Evolutionary conservation across 768 basidiomycete genomes (phyloP), one percentile per base, ranked within the genome.

Genomic region (Leccinum rimulosum): DNA sequence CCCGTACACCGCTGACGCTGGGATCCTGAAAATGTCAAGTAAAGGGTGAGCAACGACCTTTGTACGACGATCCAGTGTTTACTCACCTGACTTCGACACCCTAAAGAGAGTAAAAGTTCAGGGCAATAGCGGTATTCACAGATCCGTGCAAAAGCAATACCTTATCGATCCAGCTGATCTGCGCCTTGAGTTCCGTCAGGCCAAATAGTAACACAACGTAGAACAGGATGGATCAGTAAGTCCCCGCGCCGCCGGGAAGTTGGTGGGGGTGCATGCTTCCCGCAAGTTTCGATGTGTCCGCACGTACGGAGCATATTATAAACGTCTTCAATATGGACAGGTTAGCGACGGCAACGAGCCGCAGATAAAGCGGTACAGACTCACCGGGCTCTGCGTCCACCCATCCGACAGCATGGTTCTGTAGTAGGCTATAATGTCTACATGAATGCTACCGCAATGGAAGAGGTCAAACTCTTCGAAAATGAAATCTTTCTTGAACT

Each of bases 121-220:
- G 52, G 8, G n/a, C 28, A 12, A 28, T 14, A 22, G 17, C 10
- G 8, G 6, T 3, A 22, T 11, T 10, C 3, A 17, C 10, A 30
- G 12, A 12, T 36, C 4, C 22, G 22, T 22, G 22, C 22, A 22
- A n/a, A 36, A 17, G 58, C 76, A 75, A 15, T 68, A 81, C 80
- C 31, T 75, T 17, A 19, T 63, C 56, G 6, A 68, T 66, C 80
- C 82, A 84, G 10, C 74, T 71, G n/a, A 84, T 75, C 53, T 81
- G 78, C 0, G 82, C 82, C 66, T 78, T 78, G 54, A 83, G 61
- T 54, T 84, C 83, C 11, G 81, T 84, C 33, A 80, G 63, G 1
- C 82, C 83, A 58, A 84, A 82, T 0, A 79, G 68, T 11, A 84
- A 58, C n/a, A 84, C 71, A 12, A 84, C 66, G 27, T 69, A 61